Percentiles rank a stretch among this genome's conserved stretches.
These are phyloP conservation scores for Mortierella sp. DNA, from an alignment of 371 early-diverging fungal genomes.

Conservation along the genomic window DNA sequence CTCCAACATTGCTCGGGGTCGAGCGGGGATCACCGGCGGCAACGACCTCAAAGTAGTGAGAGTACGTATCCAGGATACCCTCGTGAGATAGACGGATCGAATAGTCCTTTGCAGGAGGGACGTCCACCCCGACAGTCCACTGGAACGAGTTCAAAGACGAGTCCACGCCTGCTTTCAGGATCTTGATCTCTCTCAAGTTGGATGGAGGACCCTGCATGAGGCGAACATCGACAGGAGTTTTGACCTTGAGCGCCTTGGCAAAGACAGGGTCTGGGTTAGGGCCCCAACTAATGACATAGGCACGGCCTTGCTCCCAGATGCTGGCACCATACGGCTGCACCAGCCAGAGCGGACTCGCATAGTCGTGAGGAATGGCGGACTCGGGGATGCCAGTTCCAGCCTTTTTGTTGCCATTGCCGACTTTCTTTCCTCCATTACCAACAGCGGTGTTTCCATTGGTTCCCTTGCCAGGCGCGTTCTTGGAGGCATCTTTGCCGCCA, in stretches of 20 bases:
- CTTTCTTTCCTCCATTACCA: constrained; percentile 12
- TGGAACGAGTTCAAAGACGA: constrained; percentile 25
- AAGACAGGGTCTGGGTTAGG: constrained; percentile 45
- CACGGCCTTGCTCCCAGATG: constrained; percentile 46
- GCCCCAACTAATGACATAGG: constrained; percentile 50
- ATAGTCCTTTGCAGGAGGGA: constrained; percentile 35
- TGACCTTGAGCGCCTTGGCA: constrained; percentile 21
- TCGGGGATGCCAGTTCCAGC: neutral
- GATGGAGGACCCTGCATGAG: constrained; percentile 43
- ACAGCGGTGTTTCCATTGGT: neutral
- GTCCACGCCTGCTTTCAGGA: constrained; percentile 19
- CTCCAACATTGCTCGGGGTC: constrained; percentile 39
- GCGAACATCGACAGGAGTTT: constrained; percentile 27
- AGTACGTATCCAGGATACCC: constrained; percentile 36
- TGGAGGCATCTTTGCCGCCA: neutral
- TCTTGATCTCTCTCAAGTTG: constrained; percentile 16
- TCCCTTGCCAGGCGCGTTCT: neutral
- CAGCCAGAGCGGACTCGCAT: constrained; percentile 44
- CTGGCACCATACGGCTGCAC: constrained; percentile 45
- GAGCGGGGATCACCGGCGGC: constrained; percentile 34
- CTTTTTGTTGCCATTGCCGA: neutral
- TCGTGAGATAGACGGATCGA: constrained; percentile 36
- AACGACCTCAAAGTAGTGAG: constrained; percentile 52
- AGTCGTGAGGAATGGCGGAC: constrained; percentile 14
- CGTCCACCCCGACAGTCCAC: constrained; percentile 32